A percentile compares a stretch with the other conserved stretches of the same genome.
Conservation (phyloP, 805 yeast genomes). For the Nakazawaea ishiwadae region DNA sequence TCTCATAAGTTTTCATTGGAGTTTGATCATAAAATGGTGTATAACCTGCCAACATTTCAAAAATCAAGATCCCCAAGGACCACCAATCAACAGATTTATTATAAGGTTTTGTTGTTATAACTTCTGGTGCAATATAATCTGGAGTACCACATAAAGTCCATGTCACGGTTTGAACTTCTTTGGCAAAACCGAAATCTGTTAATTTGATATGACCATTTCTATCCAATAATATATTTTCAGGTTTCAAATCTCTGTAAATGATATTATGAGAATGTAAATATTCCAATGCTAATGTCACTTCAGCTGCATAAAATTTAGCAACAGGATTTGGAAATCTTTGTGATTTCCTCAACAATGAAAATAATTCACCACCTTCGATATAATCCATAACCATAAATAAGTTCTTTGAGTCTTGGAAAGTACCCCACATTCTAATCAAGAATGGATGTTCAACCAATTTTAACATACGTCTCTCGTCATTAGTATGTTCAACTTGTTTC, state of each 20-base stretch:
- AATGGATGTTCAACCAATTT: slow-evolving; percentile 57
- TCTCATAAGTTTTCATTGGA: slow-evolving; percentile 61
- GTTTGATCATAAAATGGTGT: slow-evolving; percentile 62
- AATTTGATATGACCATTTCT: slow-evolving; percentile 57
- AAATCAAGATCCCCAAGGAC: slow-evolving; percentile 57
- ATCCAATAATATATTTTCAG: slow-evolving; percentile 55
- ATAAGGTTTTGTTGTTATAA: slow-evolving; percentile 59
- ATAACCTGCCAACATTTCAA: slow-evolving; percentile 58
- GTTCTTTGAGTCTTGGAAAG: slow-evolving; percentile 53
- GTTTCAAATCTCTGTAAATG: slow-evolving; percentile 57
- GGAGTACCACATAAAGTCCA: slow-evolving; percentile 64
- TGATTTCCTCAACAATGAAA: slow-evolving; percentile 50
- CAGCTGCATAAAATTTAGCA: slow-evolving; percentile 61
- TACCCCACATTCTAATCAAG: slow-evolving; percentile 64
- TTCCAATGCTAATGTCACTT: slow-evolving; percentile 53
- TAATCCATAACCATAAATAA: slow-evolving; percentile 63
- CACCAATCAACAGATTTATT: slow-evolving; percentile 65
- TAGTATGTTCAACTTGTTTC: slow-evolving; percentile 63
- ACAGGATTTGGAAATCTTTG: slow-evolving; percentile 60
- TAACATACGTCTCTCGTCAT: slow-evolving; percentile 57
- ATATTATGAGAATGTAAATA: slow-evolving; percentile 56
- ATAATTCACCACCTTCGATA: slow-evolving; percentile 61
- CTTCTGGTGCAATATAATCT: slow-evolving; percentile 62
- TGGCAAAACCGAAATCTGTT: slow-evolving; percentile 62
- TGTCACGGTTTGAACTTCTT: slow-evolving; percentile 54